Conservation (phyloP, 2,329 filamentous ascomycete genomes). For the Apiospora sp. region DNA sequence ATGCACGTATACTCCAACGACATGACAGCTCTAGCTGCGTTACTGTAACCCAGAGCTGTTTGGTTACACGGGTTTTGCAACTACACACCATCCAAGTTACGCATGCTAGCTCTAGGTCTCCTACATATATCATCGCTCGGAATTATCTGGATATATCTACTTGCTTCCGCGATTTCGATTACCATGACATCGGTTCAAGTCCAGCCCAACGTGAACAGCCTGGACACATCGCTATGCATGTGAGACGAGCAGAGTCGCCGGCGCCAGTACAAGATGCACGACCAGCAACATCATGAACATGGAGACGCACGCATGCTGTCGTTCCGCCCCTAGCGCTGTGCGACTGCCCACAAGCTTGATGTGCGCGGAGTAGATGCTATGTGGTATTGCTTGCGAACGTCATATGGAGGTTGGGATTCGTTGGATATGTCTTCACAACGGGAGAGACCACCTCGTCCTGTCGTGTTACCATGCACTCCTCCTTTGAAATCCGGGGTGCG, state of each 20-base stretch:
- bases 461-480: constrained; percentile 3
- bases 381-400: background rate
- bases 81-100: background rate
- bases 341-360: background rate
- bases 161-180: background rate
- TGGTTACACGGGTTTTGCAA: background rate
- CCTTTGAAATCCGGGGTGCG: background rate
- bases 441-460: background rate
- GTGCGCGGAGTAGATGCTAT: background rate
- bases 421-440: background rate
- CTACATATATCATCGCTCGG: too few relatives aligned
- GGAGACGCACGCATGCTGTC: background rate
- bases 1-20: background rate
- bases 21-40: background rate
- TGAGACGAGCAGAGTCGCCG: background rate
- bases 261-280: background rate
- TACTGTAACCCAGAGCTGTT: background rate
- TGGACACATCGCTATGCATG: background rate
- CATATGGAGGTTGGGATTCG: background rate
- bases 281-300: background rate
- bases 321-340: background rate
- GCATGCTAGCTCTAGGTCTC: background rate
- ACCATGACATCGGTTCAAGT: background rate
- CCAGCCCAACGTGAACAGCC: background rate
- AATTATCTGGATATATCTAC: background rate